Evolutionary conservation across 2,329 filamentous ascomycete species (phyloP).

Genomic region (Epichloe brachyelytri): DNA sequence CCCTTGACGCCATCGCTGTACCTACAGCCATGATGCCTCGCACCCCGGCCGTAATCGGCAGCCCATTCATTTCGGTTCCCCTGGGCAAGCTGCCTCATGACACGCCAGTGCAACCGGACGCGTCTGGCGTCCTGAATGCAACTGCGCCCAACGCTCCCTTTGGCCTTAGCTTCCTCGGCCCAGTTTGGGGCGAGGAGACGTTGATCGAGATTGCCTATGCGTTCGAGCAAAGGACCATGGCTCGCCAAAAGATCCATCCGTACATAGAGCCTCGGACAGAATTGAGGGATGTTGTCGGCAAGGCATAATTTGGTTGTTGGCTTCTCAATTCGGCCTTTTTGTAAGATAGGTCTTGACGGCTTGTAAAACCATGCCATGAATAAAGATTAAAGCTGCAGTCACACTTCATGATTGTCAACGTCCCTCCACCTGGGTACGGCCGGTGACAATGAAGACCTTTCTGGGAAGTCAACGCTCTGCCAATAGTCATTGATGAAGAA

Average conservation of each 20-base stretch:
- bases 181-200: slow-evolving; percentile 43
- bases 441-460: no score
- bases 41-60: slow-evolving; percentile 43
- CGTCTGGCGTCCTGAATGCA: slow-evolving; percentile 31
- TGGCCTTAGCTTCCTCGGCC: slow-evolving; percentile 49
- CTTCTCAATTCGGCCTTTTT: not conserved
- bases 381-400: no score
- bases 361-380: no score
- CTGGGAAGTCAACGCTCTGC: no score
- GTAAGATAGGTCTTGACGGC: no score
- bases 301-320: not conserved
- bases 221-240: slow-evolving; percentile 46
- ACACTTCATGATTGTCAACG: no score
- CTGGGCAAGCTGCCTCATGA: slow-evolving; percentile 43
- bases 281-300: slow-evolving; percentile 13
- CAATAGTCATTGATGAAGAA: no score
- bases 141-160: slow-evolving; percentile 46
- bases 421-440: no score
- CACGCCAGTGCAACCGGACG: slow-evolving; percentile 31
- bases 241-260: slow-evolving; percentile 15
- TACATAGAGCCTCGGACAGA: slow-evolving; percentile 20
- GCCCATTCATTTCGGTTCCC: slow-evolving; percentile 48
- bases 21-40: slow-evolving; percentile 36
- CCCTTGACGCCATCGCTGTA: slow-evolving; percentile 46
- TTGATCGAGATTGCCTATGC: slow-evolving; percentile 55